Base-by-base conservation (phyloP, 768 basidiomycete genomes). In the Serendipita sp. region DNA sequence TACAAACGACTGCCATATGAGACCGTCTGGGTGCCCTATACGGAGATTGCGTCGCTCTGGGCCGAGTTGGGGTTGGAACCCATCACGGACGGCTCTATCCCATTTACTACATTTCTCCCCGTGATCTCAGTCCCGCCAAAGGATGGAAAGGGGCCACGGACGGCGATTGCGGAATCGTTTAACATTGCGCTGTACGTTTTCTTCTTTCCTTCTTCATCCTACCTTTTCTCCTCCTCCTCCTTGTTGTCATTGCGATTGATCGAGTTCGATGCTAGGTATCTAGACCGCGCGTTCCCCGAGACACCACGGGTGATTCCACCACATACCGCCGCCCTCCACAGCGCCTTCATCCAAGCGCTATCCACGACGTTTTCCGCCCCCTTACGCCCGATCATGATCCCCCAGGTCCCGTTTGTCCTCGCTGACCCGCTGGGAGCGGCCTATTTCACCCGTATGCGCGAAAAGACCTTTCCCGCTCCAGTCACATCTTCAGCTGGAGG, bases 1-100 rank as follows among this genome's bases (percentile, higher is more conserved):
- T 88, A 81, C 70, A 89, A 89, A 70, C 79, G 83, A 2, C 78
- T 90, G 4, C 81, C 78, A 0, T 86, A 89, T 70, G 79, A 78
- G 46, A 90, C 88, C 0, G 74, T 78, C 30, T 88, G 85, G 84
- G 75, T 89, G 18, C 83, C 88, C 38, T 81, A 86, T 65, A 78
- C 83, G 18, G 83, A 89, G 37, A 80, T 90, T 32, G 87, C 18
- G 24, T 4, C 4, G 3, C 56, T 60, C 8, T 60, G 56, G 56
- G n/a, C 4, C 4, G 8, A n/a, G 18, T 35, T 60, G 28, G 56
- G 56, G 16, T 35, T 60, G 18, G 10, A 24, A 35, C 56, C 56
- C 13, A 32, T 60, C 16, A 35, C 18, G 16, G 28, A 32, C 24
- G 56, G 37, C 10, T 35, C 56, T 11, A 60, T 24, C n/a, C n/a